A percentile compares a stretch with the other conserved stretches of the same genome.
Evolutionary conservation across 805 yeast species (phyloP).

Genomic region (Candida khao-thaluensis): DNA sequence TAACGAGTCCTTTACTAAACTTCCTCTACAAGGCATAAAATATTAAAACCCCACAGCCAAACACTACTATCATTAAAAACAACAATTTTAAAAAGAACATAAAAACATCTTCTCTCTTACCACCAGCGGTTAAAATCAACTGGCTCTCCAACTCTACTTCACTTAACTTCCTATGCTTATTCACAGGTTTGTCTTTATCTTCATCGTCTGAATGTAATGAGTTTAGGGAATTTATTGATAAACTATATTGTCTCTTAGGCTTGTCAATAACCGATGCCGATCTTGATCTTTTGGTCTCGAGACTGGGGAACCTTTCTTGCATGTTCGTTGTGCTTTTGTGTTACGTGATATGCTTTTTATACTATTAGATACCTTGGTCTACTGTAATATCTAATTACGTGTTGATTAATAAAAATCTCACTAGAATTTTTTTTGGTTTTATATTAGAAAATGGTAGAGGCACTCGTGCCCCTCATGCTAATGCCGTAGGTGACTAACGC

Average conservation of each 20-base stretch:
- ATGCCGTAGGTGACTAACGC: slow-evolving; percentile 4
- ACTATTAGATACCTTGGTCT: too few species aligned
- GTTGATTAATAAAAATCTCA: slow-evolving; percentile 2
- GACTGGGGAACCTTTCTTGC: slow-evolving; percentile 9
- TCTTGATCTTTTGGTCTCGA: slow-evolving; percentile 13
- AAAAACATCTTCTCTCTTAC: slow-evolving; percentile 31
- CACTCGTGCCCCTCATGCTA: slow-evolving; percentile 4
- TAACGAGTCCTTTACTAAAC: too few species aligned
- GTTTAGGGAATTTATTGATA: slow-evolving; percentile 13
- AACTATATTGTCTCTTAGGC: slow-evolving; percentile 14
- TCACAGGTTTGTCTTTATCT: slow-evolving; percentile 8
- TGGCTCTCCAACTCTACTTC: slow-evolving; percentile 38
- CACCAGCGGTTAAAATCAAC: slow-evolving; percentile 37
- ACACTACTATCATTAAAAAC: slow-evolving; percentile 28
- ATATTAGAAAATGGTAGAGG: slow-evolving; percentile 4
- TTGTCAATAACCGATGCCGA: slow-evolving; percentile 12
- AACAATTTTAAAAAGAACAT: slow-evolving; percentile 31
- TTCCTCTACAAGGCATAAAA: slow-evolving; percentile 38
- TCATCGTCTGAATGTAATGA: slow-evolving; percentile 13
- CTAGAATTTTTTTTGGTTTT: neutral
- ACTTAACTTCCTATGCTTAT: slow-evolving; percentile 27
- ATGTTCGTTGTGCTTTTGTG: too few species aligned
- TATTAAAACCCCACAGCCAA: slow-evolving; percentile 34
- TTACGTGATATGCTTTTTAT: neutral
- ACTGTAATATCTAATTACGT: neutral